phyloP scores from a whole-genome alignment of 768 basidiomycete species.

The Agrocybe praecox region DNA sequence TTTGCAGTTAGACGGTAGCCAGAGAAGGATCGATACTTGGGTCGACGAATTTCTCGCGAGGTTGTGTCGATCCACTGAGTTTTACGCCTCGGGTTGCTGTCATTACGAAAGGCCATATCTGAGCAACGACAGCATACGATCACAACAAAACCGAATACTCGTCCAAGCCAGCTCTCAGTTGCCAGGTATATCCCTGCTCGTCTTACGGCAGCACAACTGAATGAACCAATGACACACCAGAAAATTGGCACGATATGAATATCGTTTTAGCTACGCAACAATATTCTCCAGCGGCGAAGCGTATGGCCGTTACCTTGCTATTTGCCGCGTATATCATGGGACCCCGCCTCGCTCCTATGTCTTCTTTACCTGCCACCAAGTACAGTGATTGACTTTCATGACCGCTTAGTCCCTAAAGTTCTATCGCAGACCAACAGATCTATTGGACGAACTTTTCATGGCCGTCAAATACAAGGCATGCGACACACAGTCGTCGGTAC shows the following conservation, averaged over 20 bases:
- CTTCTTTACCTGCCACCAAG: not conserved
- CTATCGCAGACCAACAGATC: not conserved
- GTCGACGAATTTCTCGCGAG: constrained; percentile 62
- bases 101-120: not conserved
- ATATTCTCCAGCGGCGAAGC: constrained; percentile 61
- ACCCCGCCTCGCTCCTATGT: constrained; percentile 33
- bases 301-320: constrained; percentile 56
- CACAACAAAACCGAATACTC: constrained; percentile 50
- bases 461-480: constrained; percentile 9
- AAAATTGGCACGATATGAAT: constrained; percentile 52
- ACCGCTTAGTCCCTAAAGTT: not conserved
- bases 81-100: constrained; percentile 14
- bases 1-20: constrained; percentile 12
- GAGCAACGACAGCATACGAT: constrained; percentile 28
- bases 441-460: constrained; percentile 22
- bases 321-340: constrained; percentile 58
- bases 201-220: not conserved
- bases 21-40: constrained; percentile 56
- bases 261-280: constrained; percentile 46
- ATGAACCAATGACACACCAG: constrained; percentile 30
- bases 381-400: not conserved
- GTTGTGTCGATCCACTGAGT: constrained; percentile 40
- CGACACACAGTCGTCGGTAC: constrained; percentile 10
- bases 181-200: constrained; percentile 47
- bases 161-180: constrained; percentile 66